Evolutionary conservation across 768 basidiomycete species (phyloP), one percentile per base, ranked within the genome.

Genomic region (Filobasidium floriforme): DNA sequence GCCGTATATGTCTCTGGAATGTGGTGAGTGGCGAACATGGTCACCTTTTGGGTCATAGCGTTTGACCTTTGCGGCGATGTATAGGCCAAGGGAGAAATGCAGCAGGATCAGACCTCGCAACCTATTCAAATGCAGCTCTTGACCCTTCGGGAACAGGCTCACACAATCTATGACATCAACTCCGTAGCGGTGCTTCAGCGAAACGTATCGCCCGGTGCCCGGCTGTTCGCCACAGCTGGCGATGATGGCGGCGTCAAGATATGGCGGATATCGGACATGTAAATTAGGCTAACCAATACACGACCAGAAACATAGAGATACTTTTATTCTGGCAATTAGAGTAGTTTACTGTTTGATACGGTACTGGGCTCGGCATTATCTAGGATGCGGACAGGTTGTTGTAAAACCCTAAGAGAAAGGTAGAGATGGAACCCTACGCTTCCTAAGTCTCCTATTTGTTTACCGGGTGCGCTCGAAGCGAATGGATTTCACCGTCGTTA

Each of bases 131-230:
- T 59, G 14, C 32, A 57, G 12, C 29, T 60, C 11, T 12, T 65
- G 37, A 57, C 57, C 19, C 1, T 80, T 1, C 68, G 87, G 1
- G 79, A 83, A 19, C 80, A 83, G 12, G 87, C 90, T 0, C 96
- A 99, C 73, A 89, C 85, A 0, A 86, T 90, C 0, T 81, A 84
- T 70, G 96, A 99, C 74, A 84, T 92, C 28, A 98, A 99, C 78
- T 81, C 85, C 12, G 83, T 94, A 24, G 81, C 83, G 1, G 98
- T 92, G 91, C 92, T 90, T 2, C 46, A 57, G 67, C 37, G 12
- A 59, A 59, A 59, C 11, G 43, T 3, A 19, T 41, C 10, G 43
- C 26, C 26, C 41, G 64, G 88, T 41, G 74, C 80, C 22, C 88
- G 87, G 0, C 61, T 93, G 3, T 78, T 97, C 1, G 89, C 88